Evolutionary conservation across 345 rosid genomes (phyloP), one percentile per base, ranked within the genome.

Genomic region (Cardamine chenopodiifolia): DNA sequence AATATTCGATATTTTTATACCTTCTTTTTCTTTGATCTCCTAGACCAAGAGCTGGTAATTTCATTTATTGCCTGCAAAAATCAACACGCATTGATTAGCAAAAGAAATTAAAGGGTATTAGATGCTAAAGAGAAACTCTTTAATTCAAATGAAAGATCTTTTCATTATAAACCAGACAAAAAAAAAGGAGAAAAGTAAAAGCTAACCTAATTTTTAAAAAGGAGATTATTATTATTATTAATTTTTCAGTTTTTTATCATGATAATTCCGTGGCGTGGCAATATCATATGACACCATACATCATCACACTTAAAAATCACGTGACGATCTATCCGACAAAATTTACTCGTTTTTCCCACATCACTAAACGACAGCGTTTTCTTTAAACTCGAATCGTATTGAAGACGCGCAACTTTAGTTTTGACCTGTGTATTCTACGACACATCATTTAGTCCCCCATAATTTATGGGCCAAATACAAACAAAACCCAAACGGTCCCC

Each of bases 21-120:
- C 95, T 93, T 93, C 74, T 81, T 86, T 66, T 57, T 87, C 81
- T 83, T 86, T 2, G 83, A 81, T 72, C 85, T 86, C 78, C 78
- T 86, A 23, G 69, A 40, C 23, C 67, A 17, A 19, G 65, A 67
- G 80, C 86, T 80, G 11, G 74, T 79, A 34, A 80, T 78, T 75
- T 85, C 96, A 65, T 70, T 79, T 19, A 54, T 25, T 45, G 70
- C 85, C 96, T 90, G 87, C 73, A 78, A 65, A 48, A 55, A 42
- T 11, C 57, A 73, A 64, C 45, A 44, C 37, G 26, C 54, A 73
- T 44, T 73, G 15, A 22, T 64, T 52, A 72, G 19, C 4, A 63
- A 18, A 42, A 42, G 25, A 40, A 22, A 71, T 34, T 44, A 59
- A 47, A 62, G 2, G 20, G 59, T 20, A 31, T 15, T 54, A 44